phyloP scores from a whole-genome alignment of 768 basidiomycete species.

The Xerocomellus dryophilus region DNA sequence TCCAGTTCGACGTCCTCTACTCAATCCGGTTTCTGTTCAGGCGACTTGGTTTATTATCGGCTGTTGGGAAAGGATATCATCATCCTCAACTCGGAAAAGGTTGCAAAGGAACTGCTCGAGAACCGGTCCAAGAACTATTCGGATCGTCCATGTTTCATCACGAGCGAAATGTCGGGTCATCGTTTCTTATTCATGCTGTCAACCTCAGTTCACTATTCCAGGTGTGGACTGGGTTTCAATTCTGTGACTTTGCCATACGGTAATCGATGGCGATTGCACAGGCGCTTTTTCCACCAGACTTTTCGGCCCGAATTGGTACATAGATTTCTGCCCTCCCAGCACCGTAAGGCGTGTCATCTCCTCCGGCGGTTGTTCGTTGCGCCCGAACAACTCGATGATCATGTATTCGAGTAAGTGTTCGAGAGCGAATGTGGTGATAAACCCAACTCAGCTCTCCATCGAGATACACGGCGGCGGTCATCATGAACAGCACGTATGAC shows the following conservation, averaged over 20 bases:
- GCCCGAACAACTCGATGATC: neutral
- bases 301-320: neutral
- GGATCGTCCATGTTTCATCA: neutral
- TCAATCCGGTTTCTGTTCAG: neutral
- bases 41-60: neutral
- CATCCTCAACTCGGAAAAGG: no score
- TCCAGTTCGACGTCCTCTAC: neutral
- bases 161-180: neutral
- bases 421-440: no score
- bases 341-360: slow-evolving; percentile 4
- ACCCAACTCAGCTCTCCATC: no score
- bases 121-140: no score
- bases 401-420: no score
- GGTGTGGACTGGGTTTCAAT: slow-evolving; percentile 1
- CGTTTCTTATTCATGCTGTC: neutral
- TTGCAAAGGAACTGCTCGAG: no score
- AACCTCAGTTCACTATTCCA: neutral
- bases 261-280: slow-evolving; percentile 1
- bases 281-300: slow-evolving; percentile 13
- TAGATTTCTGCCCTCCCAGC: neutral
- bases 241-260: neutral
- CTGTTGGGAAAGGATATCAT: no score
- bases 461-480: neutral
- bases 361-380: neutral
- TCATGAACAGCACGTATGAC: slow-evolving; percentile 2